phyloP scores from a whole-genome alignment of 1,139 yeast species.

The Kodamaea fungicola region DNA sequence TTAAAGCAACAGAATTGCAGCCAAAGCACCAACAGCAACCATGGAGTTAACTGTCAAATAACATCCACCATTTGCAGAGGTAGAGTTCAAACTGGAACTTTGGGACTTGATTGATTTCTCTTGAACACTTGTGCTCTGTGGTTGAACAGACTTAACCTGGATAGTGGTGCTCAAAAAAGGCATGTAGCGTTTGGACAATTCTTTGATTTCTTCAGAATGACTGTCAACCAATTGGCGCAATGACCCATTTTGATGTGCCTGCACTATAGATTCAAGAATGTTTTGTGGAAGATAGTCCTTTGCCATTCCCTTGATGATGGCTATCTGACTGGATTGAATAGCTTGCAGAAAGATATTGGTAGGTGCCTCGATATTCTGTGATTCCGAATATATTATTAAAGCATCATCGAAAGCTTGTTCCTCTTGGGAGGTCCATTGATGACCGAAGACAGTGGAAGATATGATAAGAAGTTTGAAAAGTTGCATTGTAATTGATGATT shows the following conservation, averaged over 20 bases:
- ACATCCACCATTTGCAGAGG: no score
- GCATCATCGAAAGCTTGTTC: constrained; percentile 5
- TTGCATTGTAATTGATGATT: no score
- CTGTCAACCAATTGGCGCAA: constrained; percentile 3
- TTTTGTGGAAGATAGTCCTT: constrained; percentile 6
- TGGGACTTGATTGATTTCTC: no score
- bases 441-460: neutral
- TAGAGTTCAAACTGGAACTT: no score
- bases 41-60: no score
- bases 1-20: no score
- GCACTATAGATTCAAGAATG: constrained; percentile 3
- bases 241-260: constrained; percentile 3
- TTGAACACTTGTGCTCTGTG: no score
- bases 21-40: no score
- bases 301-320: constrained; percentile 4
- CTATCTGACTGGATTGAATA: constrained; percentile 3
- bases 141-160: no score
- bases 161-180: no score
- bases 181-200: neutral
- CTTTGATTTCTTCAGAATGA: constrained; percentile 3
- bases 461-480: no score
- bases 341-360: constrained; percentile 3
- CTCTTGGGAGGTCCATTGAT: constrained; percentile 3
- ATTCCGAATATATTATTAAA: constrained; percentile 1
- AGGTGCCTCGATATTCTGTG: constrained; percentile 3